Conservation (phyloP, 1,139 yeast species). For the Saccharomyces hybrid region DNA sequence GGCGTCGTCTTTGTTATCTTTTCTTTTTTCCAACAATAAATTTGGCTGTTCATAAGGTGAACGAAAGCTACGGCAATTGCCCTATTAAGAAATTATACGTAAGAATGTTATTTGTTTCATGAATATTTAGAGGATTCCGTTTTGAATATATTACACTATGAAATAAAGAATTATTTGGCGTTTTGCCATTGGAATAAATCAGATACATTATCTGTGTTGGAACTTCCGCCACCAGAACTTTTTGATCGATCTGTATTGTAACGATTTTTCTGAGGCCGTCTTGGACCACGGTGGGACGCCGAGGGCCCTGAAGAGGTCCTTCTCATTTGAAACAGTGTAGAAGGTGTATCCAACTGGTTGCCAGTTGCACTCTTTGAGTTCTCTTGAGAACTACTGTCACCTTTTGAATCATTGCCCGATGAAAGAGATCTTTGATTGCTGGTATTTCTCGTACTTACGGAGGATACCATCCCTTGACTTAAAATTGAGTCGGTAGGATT, state of each 20-base stretch:
- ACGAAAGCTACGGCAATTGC: background rate
- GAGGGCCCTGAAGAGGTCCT: background rate
- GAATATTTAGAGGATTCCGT: background rate
- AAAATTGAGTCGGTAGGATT: background rate
- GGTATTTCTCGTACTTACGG: background rate
- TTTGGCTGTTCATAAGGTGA: background rate
- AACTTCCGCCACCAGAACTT: background rate
- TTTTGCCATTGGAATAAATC: conserved; percentile 27
- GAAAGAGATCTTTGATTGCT: background rate
- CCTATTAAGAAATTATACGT: background rate
- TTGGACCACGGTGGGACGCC: conserved; percentile 11
- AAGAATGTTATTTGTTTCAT: background rate
- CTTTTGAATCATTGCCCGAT: background rate
- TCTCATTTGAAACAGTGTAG: background rate
- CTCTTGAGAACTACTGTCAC: background rate
- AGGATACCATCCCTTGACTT: background rate
- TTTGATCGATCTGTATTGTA: conserved; percentile 2
- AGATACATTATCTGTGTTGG: conserved; percentile 11
- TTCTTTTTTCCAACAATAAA: background rate
- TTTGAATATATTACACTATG: background rate
- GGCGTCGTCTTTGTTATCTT: background rate
- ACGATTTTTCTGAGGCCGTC: conserved; percentile 11
- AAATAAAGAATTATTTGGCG: conserved; percentile 8
- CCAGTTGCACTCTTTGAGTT: background rate
- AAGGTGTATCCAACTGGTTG: background rate